Base-by-base conservation (phyloP, 2,329 filamentous ascomycete genomes). In the Stromatinia cepivora region DNA sequence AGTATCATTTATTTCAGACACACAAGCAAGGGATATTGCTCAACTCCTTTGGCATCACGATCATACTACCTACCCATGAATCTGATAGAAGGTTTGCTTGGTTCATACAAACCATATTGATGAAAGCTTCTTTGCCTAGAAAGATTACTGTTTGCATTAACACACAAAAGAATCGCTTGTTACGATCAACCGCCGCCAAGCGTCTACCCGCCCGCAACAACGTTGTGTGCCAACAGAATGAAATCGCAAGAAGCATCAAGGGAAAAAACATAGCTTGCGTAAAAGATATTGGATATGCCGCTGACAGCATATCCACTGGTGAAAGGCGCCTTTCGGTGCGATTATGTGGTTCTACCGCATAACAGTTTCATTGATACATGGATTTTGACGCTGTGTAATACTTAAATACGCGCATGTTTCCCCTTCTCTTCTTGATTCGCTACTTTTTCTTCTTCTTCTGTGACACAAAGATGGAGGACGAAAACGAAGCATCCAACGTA, bases 321-420 rank as follows among this genome's bases (percentile, higher is more conserved):
- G 46, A 63, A 63, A 63, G 61, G 46, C 34, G 48, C n/a, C 46
- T 63, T 52, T 63, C 46, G 61, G 61, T 48, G 61, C 46, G n/a
- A 39, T 52, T 63, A 15, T 46, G 39, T 52, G 34, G 61, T 52
- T 39, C n/a, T 52, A 63, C 46, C 46, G 15, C 61, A 63, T 52
- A 63, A 39, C 39, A 15, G 4, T 52, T 59, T 63, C 46, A 63
- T 63, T 63, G 61, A 63, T 28, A 39, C 17, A 25, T 52, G 15
- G 5, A 6, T 39, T 25, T 63, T 52, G 34, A 63, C 31, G 61
- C 46, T 63, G 61, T 63, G 46, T 17, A 63, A 63, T 63, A 52
- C 61, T 63, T 63, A 63, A 39, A 63, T 63, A 63, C 34, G 46
- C 61, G 46, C 46, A 46, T 39, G 22, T n/a, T 39, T 36, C 31